Percentiles rank a stretch among this genome's conserved stretches.
Conservation (phyloP, 2,329 filamentous ascomycete genomes). For the Chrysosphaeria jannelii region DNA sequence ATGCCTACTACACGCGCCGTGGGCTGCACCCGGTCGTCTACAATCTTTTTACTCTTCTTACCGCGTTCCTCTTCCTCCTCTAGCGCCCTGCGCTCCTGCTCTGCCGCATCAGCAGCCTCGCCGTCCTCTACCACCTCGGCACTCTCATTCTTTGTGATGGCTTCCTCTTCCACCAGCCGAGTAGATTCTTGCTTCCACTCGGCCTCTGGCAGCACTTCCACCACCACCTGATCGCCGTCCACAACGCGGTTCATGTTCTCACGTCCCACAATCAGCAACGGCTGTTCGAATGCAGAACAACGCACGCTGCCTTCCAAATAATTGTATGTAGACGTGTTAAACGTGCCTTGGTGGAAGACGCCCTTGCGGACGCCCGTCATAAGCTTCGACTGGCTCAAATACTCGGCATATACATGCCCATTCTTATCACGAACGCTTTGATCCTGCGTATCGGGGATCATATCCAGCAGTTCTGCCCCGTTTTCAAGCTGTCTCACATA, state of each 20-base stretch:
- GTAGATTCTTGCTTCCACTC: constrained; percentile 94
- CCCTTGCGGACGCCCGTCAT: constrained; percentile 79
- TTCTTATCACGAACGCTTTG: constrained; percentile 26
- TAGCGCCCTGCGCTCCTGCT: constrained; percentile 50
- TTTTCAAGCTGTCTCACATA: constrained; percentile 74
- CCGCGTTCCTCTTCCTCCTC: constrained; percentile 65
- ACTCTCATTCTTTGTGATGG: constrained; percentile 76
- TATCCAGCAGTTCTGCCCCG: constrained; percentile 61
- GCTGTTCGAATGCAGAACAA: constrained; percentile 67
- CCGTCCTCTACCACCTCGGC: constrained; percentile 28
- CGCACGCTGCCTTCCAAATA: constrained; percentile 84
- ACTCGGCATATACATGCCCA: constrained; percentile 58
- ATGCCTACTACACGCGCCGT: constrained; percentile 80
- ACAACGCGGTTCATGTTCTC: constrained; percentile 92
- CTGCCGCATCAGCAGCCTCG: constrained; percentile 30
- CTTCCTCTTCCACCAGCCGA: constrained; percentile 85
- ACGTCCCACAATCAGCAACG: constrained; percentile 61
- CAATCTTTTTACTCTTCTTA: constrained; percentile 52
- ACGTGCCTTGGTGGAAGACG: constrained; percentile 74
- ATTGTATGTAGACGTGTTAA: constrained; percentile 93
- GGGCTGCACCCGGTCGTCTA: constrained; percentile 47
- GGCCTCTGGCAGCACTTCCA: constrained; percentile 74
- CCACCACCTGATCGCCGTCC: constrained; percentile 72
- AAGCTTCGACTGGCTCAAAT: constrained; percentile 69
- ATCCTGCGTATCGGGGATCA: constrained; percentile 61